Percentiles rank a stretch among this genome's conserved stretches.
Conservation (phyloP, 768 basidiomycete species). For the Termitomyces sp. region DNA sequence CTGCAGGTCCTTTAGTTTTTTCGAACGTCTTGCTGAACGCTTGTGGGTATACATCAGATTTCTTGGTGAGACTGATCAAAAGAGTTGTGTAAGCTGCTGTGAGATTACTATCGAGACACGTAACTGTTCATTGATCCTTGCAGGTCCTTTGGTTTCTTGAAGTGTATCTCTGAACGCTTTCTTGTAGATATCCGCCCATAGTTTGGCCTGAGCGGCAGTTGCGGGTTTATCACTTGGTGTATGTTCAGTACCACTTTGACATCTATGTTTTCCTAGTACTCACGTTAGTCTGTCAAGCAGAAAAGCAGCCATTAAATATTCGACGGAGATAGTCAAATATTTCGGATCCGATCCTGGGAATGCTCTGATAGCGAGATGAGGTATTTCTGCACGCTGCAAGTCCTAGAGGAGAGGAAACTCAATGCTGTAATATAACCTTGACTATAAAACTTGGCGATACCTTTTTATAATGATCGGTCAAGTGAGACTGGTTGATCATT, state of each 20-base stretch:
- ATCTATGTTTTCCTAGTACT: neutral
- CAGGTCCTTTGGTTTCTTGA: slow-evolving; percentile 1
- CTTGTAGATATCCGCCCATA: slow-evolving; percentile 8
- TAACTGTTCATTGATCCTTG: slow-evolving; percentile 6
- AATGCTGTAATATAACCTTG: too few relatives aligned
- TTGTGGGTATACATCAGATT: neutral
- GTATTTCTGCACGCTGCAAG: slow-evolving; percentile 8
- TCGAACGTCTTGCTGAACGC: slow-evolving; percentile 5
- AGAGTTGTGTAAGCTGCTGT: neutral
- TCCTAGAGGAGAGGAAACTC: neutral
- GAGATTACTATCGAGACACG: neutral
- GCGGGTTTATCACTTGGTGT: slow-evolving; percentile 6
- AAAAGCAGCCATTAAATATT: slow-evolving; percentile 10
- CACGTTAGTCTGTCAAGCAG: slow-evolving; percentile 14
- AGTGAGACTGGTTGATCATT: slow-evolving; percentile 5
- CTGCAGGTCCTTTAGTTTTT: slow-evolving; percentile 3
- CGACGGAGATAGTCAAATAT: slow-evolving; percentile 4
- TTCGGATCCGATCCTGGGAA: slow-evolving; percentile 5
- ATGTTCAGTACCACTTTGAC: neutral
- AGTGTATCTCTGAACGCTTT: slow-evolving; percentile 8
- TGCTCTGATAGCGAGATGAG: slow-evolving; percentile 7
- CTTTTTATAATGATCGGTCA: slow-evolving; percentile 10
- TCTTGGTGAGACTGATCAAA: slow-evolving; percentile 1
- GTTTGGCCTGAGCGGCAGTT: slow-evolving; percentile 5
- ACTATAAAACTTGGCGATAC: neutral